Evolutionary conservation across 164 flowering plant genomes (phyloP).

Genomic region (Akebia trifoliata): DNA sequence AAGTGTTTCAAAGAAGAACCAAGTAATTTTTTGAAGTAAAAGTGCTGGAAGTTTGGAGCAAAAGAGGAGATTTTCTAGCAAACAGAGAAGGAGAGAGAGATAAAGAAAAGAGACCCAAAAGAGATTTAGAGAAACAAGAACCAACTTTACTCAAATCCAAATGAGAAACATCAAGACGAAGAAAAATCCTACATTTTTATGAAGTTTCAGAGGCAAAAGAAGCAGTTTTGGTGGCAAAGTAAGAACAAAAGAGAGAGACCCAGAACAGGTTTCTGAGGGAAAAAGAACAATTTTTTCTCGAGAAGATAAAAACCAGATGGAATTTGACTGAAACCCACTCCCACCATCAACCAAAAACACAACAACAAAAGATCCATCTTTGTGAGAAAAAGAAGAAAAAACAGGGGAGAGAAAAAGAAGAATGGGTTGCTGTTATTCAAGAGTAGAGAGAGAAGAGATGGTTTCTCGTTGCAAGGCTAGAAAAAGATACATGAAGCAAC

Average conservation of each 20-base stretch:
- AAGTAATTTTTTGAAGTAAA: background rate
- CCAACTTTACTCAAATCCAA: background rate
- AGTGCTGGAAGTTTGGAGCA: background rate
- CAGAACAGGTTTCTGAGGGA: background rate
- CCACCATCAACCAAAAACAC: no score
- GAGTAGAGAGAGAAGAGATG: conserved; percentile 65
- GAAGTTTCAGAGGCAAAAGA: background rate
- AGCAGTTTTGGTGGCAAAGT: background rate
- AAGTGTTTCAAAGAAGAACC: background rate
- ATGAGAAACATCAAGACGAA: background rate
- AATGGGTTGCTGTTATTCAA: conserved; percentile 79
- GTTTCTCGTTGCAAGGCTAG: conserved; percentile 84
- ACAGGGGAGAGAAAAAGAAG: conserved; percentile 2
- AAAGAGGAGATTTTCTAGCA: background rate
- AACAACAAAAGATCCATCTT: background rate
- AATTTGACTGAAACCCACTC: conserved; percentile 3
- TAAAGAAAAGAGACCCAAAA: background rate
- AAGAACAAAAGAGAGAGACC: background rate
- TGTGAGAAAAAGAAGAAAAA: background rate
- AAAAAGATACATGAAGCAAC: conserved; percentile 77
- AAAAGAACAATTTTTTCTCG: background rate
- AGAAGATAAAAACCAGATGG: conserved; percentile 1
- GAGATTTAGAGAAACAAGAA: background rate
- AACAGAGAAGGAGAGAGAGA: background rate
- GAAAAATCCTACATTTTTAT: background rate